Percentiles rank a stretch among this genome's conserved stretches.
Conservation (phyloP, 257 asterid species). For the Orobanche coerulescens region DNA sequence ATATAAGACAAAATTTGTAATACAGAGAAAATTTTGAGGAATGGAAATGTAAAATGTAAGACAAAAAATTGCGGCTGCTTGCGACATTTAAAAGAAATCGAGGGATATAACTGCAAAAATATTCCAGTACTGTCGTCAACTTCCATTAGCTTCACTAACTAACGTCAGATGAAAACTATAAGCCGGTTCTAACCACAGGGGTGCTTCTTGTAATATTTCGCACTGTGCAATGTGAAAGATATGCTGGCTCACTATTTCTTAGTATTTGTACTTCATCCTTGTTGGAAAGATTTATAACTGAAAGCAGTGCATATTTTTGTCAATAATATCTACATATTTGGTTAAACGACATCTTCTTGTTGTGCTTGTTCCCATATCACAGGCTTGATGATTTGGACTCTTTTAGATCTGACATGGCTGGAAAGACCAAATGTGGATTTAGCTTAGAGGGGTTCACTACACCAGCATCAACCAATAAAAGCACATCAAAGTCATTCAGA, state of each 20-base stretch:
- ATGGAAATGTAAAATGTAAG: no score
- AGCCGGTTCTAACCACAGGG: no score
- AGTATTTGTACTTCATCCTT: slow-evolving; percentile 1
- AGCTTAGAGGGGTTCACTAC: slow-evolving; percentile 49
- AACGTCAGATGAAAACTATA: no score
- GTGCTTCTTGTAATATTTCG: slow-evolving; percentile 6
- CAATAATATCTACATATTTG: not conserved
- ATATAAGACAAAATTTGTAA: no score
- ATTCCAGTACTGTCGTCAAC: no score
- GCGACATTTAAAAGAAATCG: no score
- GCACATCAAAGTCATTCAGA: slow-evolving; percentile 47
- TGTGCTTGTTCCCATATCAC: slow-evolving; percentile 5
- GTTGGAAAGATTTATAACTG: not conserved
- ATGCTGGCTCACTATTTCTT: slow-evolving; percentile 2
- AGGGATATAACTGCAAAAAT: no score
- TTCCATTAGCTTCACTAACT: no score
- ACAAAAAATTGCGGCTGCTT: no score
- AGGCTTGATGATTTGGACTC: slow-evolving; percentile 72
- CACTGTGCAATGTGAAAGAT: not conserved
- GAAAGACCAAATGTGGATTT: slow-evolving; percentile 48
- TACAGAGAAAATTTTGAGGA: no score
- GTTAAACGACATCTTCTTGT: not conserved
- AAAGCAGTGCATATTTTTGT: slow-evolving; percentile 4
- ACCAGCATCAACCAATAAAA: slow-evolving; percentile 34
- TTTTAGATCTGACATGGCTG: slow-evolving; percentile 67